These are phyloP conservation scores for Kuraishia ogatae DNA, from an alignment of 805 yeast species.

Conservation along the genomic window DNA sequence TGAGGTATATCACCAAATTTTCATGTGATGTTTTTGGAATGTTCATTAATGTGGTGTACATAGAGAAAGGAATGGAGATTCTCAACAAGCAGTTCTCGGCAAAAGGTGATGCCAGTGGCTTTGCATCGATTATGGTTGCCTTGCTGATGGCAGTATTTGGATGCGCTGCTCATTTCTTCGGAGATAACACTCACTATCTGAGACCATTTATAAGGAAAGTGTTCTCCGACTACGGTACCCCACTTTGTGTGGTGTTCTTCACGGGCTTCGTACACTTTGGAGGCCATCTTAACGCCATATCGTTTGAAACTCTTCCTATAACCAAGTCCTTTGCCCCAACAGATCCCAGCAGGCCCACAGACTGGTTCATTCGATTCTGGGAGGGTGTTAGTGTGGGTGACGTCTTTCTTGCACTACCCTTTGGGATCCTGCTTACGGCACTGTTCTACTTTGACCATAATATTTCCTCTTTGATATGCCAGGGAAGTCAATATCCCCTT, in stretches of 20 bases:
- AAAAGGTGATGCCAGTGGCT: slow-evolving; percentile 41
- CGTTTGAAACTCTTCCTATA: slow-evolving; percentile 58
- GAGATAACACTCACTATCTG: slow-evolving; percentile 54
- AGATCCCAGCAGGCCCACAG: slow-evolving; percentile 34
- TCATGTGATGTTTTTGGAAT: slow-evolving; percentile 93
- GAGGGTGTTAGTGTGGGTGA: slow-evolving; percentile 54
- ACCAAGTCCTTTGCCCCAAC: slow-evolving; percentile 75
- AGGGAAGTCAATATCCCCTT: slow-evolving; percentile 70
- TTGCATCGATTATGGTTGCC: slow-evolving; percentile 66
- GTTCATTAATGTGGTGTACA: slow-evolving; percentile 79
- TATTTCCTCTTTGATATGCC: slow-evolving; percentile 89
- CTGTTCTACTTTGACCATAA: slow-evolving; percentile 94
- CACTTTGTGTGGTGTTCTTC: slow-evolving; percentile 77
- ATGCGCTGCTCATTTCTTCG: slow-evolving; percentile 46
- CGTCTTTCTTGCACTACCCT: slow-evolving; percentile 86
- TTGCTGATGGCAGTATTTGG: slow-evolving; percentile 76
- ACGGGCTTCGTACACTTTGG: slow-evolving; percentile 93
- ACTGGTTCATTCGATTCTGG: slow-evolving; percentile 82
- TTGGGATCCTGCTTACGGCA: slow-evolving; percentile 77
- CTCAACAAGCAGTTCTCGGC: slow-evolving; percentile 57
- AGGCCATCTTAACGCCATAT: slow-evolving; percentile 51
- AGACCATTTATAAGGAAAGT: slow-evolving; percentile 54
- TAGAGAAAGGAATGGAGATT: slow-evolving; percentile 87
- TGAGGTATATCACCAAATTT: slow-evolving; percentile 67
- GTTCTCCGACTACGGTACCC: slow-evolving; percentile 81